These are phyloP conservation scores for Sordariomycetes sp. DNA, from an alignment of 2,329 filamentous ascomycete species.

Conservation along the genomic window DNA sequence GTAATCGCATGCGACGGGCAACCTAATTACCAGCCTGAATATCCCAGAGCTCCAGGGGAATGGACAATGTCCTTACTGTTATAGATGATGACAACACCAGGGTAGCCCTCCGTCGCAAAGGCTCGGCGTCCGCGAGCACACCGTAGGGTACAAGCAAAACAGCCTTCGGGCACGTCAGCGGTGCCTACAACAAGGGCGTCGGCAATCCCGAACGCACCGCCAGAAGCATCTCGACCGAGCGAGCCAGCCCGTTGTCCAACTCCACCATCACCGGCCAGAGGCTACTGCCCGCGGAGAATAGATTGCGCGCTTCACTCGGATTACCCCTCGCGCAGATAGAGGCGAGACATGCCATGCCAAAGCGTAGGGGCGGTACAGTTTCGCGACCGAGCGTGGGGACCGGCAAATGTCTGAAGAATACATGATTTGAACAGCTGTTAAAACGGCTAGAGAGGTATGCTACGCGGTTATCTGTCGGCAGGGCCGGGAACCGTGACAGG, in stretches of 20 bases:
- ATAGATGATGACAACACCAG: background rate
- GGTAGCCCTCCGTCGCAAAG: background rate
- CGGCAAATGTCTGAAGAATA: background rate
- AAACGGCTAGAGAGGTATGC: background rate
- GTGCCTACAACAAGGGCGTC: background rate
- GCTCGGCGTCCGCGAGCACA: background rate
- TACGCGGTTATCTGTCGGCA: background rate
- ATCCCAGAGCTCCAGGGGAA: background rate
- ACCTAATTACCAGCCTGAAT: background rate
- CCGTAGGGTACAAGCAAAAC: background rate
- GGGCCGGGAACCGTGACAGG: background rate
- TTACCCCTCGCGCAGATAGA: background rate
- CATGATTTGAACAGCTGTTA: background rate
- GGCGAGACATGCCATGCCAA: background rate
- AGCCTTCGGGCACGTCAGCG: background rate
- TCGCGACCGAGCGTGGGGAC: background rate
- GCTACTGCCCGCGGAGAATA: background rate
- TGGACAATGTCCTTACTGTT: background rate
- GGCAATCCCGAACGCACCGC: background rate
- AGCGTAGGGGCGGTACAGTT: background rate
- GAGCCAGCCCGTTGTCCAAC: background rate
- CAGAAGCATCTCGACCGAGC: background rate
- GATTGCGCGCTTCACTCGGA: background rate
- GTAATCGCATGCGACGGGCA: background rate
- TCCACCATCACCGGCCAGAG: background rate